Conservation (phyloP, 768 basidiomycete genomes). For the Auriscalpium orientale region DNA sequence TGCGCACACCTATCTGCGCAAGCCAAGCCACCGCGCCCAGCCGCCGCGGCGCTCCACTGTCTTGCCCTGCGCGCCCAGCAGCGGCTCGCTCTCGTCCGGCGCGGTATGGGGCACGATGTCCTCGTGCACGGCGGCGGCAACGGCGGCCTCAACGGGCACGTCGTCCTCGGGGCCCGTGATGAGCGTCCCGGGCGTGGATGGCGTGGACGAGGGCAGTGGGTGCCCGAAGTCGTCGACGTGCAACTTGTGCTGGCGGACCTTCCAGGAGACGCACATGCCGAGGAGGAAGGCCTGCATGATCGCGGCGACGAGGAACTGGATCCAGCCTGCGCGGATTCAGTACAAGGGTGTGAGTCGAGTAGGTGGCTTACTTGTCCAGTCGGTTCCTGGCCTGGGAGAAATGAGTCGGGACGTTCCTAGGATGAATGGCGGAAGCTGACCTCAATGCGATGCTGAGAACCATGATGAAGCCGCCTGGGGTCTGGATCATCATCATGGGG, state of each 20-base stretch:
- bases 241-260: conserved; percentile 62
- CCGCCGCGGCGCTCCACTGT: no score
- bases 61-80: no score
- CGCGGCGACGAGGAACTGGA: conserved; percentile 74
- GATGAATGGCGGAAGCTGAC: conserved; percentile 24
- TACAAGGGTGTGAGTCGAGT: neutral
- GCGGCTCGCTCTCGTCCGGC: no score
- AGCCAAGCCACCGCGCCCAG: no score
- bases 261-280: conserved; percentile 83
- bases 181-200: conserved; percentile 9
- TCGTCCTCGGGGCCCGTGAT: conserved; percentile 8
- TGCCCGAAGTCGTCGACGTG: conserved; percentile 88
- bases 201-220: conserved; percentile 26
- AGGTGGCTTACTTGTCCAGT: conserved; percentile 66
- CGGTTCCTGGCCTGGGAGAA: conserved; percentile 55
- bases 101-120: neutral
- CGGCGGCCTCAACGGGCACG: conserved; percentile 10
- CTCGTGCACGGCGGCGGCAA: conserved; percentile 14
- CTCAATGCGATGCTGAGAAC: conserved; percentile 70
- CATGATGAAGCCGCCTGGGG: conserved; percentile 85
- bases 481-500: conserved; percentile 94
- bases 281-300: conserved; percentile 78
- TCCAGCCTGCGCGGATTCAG: conserved; percentile 49
- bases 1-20: no score
- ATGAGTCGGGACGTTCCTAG: neutral